phyloP scores from a whole-genome alignment of 2,329 filamentous ascomycete species.

The Pseudocercospora pini-densiflorae region DNA sequence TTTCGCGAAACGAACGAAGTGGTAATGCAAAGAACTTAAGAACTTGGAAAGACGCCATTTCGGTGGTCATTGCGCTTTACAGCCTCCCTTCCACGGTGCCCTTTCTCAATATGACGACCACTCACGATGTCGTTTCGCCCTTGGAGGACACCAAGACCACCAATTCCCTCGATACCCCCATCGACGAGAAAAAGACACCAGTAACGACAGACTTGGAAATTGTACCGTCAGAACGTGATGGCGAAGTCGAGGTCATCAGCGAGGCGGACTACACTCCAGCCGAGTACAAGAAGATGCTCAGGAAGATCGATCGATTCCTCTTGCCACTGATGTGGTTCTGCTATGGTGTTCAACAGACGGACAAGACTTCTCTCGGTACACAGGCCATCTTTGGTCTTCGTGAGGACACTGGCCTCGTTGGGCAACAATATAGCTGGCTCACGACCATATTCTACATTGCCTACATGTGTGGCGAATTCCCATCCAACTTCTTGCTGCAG shows the following conservation, averaged over 20 bases:
- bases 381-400: conserved; percentile 57
- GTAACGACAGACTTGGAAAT: conserved; percentile 21
- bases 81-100: background rate
- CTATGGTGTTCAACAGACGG: conserved; percentile 56
- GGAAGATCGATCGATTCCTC: conserved; percentile 52
- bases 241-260: conserved; percentile 24
- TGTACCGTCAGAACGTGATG: conserved; percentile 20
- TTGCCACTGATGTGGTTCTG: conserved; percentile 55
- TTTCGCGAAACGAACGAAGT: background rate
- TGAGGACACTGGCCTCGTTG: conserved; percentile 47
- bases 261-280: conserved; percentile 35
- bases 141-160: background rate
- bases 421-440: conserved; percentile 47
- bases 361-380: conserved; percentile 47
- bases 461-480: conserved; percentile 45
- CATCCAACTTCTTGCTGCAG: conserved; percentile 42
- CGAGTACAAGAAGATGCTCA: conserved; percentile 34
- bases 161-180: background rate
- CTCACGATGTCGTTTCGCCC: background rate
- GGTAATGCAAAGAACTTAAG: background rate
- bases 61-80: background rate
- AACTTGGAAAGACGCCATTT: background rate
- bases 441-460: conserved; percentile 51
- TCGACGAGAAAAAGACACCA: conserved; percentile 21
- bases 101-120: background rate